Base-by-base conservation (phyloP, 352 stramenopile genomes). In the Peronospora farinosa region DNA sequence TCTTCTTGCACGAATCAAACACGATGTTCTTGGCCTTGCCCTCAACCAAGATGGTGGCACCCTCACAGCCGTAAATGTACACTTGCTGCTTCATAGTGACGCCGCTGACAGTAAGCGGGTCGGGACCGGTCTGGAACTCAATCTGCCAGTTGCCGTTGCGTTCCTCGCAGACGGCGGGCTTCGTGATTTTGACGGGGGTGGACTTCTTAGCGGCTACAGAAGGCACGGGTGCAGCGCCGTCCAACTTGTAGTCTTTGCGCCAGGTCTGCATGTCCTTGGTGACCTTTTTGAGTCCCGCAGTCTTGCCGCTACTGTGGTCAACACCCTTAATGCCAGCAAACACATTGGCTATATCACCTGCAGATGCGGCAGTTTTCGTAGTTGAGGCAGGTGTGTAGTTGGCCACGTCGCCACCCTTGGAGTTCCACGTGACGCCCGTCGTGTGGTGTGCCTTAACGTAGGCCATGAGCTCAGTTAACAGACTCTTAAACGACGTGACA, bases 241-340 rank as follows among this genome's bases (percentile, higher is more conserved):
- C 82, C 49, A 95, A 83, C 39, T 70, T 64, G 76, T 93, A 98
- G 67, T 98, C 95, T 51, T 96, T 87, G 40, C 92, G 78, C 92
- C 92, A 98, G n/a, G 95, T 98, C 74, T 98, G 92, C 81, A 95
- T 86, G 54, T 98, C 95, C 72, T 97, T 97, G n/a, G 86, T 95
- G 41, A 98, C 91, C 60, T 96, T 97, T 63, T 93, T 94, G 2
- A 98, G 67, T 21, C 94, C 95, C 5, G 88, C 93, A 0, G 95
- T 97, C 47, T 92, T 92, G 8, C 84, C 94, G 35, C 71, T 71
- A 60, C 91, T 88, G 93, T 96, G 84, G 58, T 95, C 89, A 40
- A 86, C 86, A 15, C 74, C 79, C 55, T 78, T 71, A 37, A 92
- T 92, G 17, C 95, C 92, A 10, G 74, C 78, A 52, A 98, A 96